phyloP scores from a whole-genome alignment of 805 yeast species.

The Lipomyces kockii region DNA sequence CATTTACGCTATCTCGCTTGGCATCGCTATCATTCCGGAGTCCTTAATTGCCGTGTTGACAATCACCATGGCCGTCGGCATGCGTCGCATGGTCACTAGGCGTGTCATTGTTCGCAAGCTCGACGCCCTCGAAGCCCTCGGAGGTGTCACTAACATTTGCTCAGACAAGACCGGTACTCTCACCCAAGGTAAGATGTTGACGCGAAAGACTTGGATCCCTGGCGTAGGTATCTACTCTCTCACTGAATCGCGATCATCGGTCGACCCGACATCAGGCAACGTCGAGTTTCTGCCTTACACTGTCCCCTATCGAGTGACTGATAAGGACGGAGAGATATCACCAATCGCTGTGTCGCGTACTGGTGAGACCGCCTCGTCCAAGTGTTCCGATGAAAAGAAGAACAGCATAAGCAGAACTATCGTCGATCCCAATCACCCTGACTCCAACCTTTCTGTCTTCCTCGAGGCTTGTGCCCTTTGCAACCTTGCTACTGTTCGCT shows the following conservation, averaged over 20 bases:
- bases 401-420: neutral
- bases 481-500: slow-evolving; percentile 71
- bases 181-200: slow-evolving; percentile 79
- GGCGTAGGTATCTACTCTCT: slow-evolving; percentile 61
- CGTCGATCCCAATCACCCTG: neutral
- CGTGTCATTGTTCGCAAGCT: slow-evolving; percentile 76
- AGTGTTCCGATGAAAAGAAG: neutral
- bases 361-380: neutral
- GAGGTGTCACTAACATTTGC: slow-evolving; percentile 78
- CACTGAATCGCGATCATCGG: slow-evolving; percentile 61
- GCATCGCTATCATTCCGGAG: slow-evolving; percentile 81
- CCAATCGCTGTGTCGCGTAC: slow-evolving; percentile 37
- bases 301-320: slow-evolving; percentile 36
- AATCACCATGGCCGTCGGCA: slow-evolving; percentile 84
- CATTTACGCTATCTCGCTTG: slow-evolving; percentile 85
- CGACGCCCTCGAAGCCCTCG: slow-evolving; percentile 78
- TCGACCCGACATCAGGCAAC: slow-evolving; percentile 65
- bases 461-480: slow-evolving; percentile 73
- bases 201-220: slow-evolving; percentile 72
- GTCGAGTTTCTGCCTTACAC: slow-evolving; percentile 38
- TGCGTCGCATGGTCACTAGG: slow-evolving; percentile 70
- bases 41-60: slow-evolving; percentile 79
- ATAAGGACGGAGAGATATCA: slow-evolving; percentile 15
- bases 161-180: slow-evolving; percentile 85
- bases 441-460: slow-evolving; percentile 51